Percentiles rank a stretch among this genome's conserved stretches.
Evolutionary conservation across 1,284 basidiomycete genomes (phyloP).

Genomic region (Cutaneotrichosporon dermatis): DNA sequence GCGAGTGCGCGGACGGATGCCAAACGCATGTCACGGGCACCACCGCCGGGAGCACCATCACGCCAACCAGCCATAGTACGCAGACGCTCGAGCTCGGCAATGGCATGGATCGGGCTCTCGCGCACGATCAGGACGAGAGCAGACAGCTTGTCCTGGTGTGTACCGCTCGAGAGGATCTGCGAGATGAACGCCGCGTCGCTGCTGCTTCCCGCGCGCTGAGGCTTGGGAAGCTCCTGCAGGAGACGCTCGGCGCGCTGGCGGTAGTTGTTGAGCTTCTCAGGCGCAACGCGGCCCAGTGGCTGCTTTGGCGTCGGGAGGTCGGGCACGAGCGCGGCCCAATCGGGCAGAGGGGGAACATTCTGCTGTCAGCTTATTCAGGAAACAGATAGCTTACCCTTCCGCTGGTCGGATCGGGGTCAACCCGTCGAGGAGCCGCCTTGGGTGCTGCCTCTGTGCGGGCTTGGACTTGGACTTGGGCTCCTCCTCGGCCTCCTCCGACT

Average conservation of each 20-base stretch:
- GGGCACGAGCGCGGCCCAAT: constrained; percentile 36
- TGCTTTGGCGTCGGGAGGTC: constrained; percentile 22
- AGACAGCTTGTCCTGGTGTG: constrained; percentile 87
- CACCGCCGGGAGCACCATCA: constrained; percentile 41
- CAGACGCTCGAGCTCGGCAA: constrained; percentile 70
- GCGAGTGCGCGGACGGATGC: constrained; percentile 85
- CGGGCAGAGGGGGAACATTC: constrained; percentile 32
- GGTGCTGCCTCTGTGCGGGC: constrained; percentile 3
- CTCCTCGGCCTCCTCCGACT: constrained; percentile 26
- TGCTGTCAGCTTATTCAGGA: constrained; percentile 3
- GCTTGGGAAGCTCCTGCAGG: constrained; percentile 34
- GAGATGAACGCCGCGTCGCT: constrained; percentile 76
- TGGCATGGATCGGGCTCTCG: constrained; percentile 84
- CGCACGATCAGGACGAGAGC: constrained; percentile 88
- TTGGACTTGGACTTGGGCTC: constrained; percentile 21
- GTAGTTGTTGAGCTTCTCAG: constrained; percentile 28
- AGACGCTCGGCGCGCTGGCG: constrained; percentile 33
- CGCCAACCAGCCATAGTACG: constrained; percentile 76
- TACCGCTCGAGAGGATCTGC: constrained; percentile 79
- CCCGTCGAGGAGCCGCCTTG: constrained; percentile 22
- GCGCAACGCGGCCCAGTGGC: constrained; percentile 17
- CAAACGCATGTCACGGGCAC: constrained; percentile 73
- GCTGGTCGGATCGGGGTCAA: constrained; percentile 31
- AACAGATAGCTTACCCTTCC: constrained; percentile 22
- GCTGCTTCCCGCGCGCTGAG: constrained; percentile 45